phyloP scores from a whole-genome alignment of 1,284 basidiomycete species.

The Ceraceosorus bombacis region DNA sequence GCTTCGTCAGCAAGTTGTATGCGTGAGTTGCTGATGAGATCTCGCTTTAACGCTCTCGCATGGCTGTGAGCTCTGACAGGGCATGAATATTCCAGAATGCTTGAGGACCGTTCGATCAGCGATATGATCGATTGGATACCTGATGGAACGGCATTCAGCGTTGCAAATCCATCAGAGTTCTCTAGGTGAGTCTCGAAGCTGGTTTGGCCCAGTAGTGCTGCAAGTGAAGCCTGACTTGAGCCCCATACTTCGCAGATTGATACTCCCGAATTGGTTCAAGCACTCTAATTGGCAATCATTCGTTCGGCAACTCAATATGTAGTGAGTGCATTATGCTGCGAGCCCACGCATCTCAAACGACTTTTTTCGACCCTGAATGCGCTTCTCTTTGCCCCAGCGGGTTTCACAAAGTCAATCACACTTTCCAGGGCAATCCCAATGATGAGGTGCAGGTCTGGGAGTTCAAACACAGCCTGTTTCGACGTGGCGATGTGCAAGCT shows the following conservation, averaged over 20 bases:
- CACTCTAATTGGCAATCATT: slow-evolving; percentile 46
- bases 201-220: no score
- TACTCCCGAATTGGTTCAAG: slow-evolving; percentile 44
- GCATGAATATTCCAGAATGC: slow-evolving; percentile 13
- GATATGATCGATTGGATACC: slow-evolving; percentile 38
- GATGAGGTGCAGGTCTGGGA: slow-evolving; percentile 44
- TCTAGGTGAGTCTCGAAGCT: slow-evolving; percentile 13
- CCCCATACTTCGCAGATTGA: slow-evolving; percentile 3
- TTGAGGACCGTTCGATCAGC: slow-evolving; percentile 35
- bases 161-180: slow-evolving; percentile 40
- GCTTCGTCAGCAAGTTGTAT: slow-evolving; percentile 40
- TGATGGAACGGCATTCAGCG: slow-evolving; percentile 33
- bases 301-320: slow-evolving; percentile 41
- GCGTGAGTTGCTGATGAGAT: slow-evolving; percentile 10
- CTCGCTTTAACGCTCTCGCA: not conserved
- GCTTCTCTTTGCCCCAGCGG: slow-evolving; percentile 7
- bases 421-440: slow-evolving; percentile 31
- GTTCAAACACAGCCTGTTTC: slow-evolving; percentile 37
- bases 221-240: no score
- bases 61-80: not conserved
- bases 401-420: slow-evolving; percentile 45
- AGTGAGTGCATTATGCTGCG: not conserved
- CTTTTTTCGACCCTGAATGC: slow-evolving; percentile 15
- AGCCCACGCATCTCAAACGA: not conserved
- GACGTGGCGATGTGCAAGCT: slow-evolving; percentile 33